Percentiles rank a stretch among this genome's conserved stretches.
phyloP scores from a whole-genome alignment of 1,284 basidiomycete species.

The Neonothopanus nambi region DNA sequence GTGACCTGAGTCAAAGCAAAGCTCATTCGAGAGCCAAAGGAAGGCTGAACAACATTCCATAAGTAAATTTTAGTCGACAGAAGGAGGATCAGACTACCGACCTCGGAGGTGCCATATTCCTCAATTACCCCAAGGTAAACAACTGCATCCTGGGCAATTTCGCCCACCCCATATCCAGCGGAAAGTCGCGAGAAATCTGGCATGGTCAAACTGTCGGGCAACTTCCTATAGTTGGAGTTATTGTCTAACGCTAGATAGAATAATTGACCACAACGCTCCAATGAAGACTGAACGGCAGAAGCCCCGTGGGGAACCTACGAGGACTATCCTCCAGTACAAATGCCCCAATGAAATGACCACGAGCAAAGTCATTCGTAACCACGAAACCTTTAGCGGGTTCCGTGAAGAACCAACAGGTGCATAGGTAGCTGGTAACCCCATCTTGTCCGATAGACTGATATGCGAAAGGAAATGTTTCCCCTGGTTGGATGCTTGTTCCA shows the following conservation, averaged over 20 bases:
- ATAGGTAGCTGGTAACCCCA: neutral
- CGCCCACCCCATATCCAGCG: neutral
- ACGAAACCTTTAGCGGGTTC: neutral
- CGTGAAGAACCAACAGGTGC: slow-evolving; percentile 1
- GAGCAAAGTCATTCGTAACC: neutral
- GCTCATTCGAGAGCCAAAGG: slow-evolving; percentile 4
- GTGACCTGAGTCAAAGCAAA: neutral
- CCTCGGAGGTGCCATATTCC: neutral
- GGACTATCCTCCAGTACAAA: neutral
- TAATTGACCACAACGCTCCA: too few species aligned
- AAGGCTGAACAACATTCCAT: neutral
- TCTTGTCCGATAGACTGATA: neutral
- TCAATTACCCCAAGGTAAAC: neutral
- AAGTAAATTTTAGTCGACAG: neutral
- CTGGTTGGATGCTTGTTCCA: neutral
- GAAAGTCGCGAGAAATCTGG: neutral
- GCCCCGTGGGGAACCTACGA: neutral
- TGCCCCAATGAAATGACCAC: neutral
- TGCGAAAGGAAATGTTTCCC: neutral
- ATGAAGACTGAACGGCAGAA: neutral
- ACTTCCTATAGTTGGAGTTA: neutral
- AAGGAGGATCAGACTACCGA: neutral
- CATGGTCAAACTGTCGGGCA: neutral
- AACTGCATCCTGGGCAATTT: neutral
- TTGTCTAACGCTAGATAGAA: neutral